phyloP scores from a whole-genome alignment of 1,284 basidiomycete species.

The Mrakiaceae sp. region DNA sequence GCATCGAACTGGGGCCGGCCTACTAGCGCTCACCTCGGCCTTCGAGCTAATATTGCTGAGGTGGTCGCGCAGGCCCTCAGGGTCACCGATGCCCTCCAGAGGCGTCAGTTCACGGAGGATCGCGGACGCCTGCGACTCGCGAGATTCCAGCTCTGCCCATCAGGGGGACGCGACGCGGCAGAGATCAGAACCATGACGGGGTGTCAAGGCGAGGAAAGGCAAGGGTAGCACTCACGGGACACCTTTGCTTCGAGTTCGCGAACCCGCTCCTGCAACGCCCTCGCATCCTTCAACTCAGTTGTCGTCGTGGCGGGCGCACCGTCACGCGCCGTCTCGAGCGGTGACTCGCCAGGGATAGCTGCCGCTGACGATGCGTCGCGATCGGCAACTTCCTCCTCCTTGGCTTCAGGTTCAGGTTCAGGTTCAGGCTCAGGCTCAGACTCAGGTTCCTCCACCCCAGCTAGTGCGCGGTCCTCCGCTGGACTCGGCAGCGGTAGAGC shows the following conservation, averaged over 20 bases:
- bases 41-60: conserved; percentile 56
- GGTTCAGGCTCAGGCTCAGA: too few species aligned
- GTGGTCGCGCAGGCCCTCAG: conserved; percentile 58
- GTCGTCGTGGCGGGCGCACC: neutral
- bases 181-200: neutral
- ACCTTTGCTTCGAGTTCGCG: neutral
- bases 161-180: neutral
- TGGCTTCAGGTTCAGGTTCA: neutral
- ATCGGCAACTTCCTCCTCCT: neutral
- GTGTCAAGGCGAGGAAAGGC: neutral
- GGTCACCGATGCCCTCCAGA: conserved; percentile 53
- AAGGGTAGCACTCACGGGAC: conserved; percentile 1
- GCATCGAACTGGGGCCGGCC: conserved; percentile 3
- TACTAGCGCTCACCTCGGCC: conserved; percentile 44
- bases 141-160: conserved; percentile 20
- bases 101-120: conserved; percentile 63
- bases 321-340: neutral
- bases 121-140: conserved; percentile 30
- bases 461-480: neutral
- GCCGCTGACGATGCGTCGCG: neutral
- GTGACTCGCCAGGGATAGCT: too few species aligned
- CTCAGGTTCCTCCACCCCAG: neutral
- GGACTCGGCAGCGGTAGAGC: neutral
- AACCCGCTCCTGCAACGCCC: neutral
- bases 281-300: neutral